Base-by-base conservation (phyloP, 139 green algal species). In the Chara braunii region DNA sequence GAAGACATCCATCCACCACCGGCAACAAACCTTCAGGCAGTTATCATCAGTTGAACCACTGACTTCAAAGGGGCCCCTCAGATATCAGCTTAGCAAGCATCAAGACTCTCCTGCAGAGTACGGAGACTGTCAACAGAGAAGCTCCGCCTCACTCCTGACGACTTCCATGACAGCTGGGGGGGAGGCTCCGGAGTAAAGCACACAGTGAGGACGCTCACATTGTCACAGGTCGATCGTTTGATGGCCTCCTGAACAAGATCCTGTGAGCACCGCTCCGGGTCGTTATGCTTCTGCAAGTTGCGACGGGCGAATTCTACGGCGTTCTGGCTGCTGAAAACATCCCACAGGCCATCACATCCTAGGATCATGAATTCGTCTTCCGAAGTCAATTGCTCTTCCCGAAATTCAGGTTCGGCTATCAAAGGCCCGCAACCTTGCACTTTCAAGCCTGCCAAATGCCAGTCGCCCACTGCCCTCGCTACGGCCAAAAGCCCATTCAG, bases 311-410 rank as follows among this genome's bases (percentile, higher is more conserved):
- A 80, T 3, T 78, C 65, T 2, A 85, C 36, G 1, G 75, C 78
- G 45, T 78, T 80, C 28, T 84, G 67, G 35, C 35, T 72, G 11
- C 12, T 61, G 63, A 85, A 80, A 0, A 81, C 78, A 52, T 84
- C 78, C 79, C 79, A 85, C 40, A 85, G 64, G 2, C 79, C 79
- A 43, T 85, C 79, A 55, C 78, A 83, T 22, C 50, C 79, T 6
- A 84, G 12, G 26, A 85, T 57, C 4, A 85, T 45, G 35, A 85
- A 85, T 72, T 85, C 79, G 62, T 85, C 79, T 11, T 78, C 77
- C 4, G 40, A n/a, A 14, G 14, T 36, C 65, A 79, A 34, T 34
- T 73, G 31, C 50, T 35, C 12, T 22, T 77, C 34, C 7, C 32
- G 26, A 30, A 78, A 52, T 22, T 75, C 62, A n/a, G 70, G 62